Evolutionary conservation across 2,329 filamentous ascomycete species (phyloP), one percentile per base, ranked within the genome.

Genomic region (Pestalotiopsis sp.): DNA sequence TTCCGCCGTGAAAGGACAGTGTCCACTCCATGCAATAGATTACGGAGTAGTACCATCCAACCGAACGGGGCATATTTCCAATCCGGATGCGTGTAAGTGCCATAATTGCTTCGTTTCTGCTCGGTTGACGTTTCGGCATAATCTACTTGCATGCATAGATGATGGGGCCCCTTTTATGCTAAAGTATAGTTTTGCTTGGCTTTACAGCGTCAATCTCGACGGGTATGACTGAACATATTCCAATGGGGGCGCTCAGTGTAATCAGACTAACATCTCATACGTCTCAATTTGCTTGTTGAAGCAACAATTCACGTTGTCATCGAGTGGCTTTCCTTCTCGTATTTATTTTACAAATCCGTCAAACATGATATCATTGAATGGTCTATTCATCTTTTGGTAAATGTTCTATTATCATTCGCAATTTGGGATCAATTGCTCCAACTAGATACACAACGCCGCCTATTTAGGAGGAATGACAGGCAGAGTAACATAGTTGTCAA

Each of bases 401-500:
- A 11, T 23, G 6, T 61, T 31, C 12, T 31, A 59, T 31, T 20
- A 52, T 52, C 20, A n/a, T 20, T 59, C 20, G 25, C 6, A 27
- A 14, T 36, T 27, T 1, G 5, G 11, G 12, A 13, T 12, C 14
- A 59, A 14, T 36, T 59, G 27, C 12, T 27, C 57, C 14, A 61
- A 36, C 20, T 4, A 25, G 3, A 41, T 39, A 7, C 12, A 2
- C 9, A 17, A 13, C 1, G n/a, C 1, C 27, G n/a, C 23, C 38
- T 71, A 71, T 68, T 81, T 81, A 1, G 77, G 74, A 6, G 84
- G 83, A 66, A 86, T 82, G 64, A 86, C 74, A 4, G 84, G 85
- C 67, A 86, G 70, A 4, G 77, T 80, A 12, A 87, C 79, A 73
- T 82, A 86, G 71, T 86, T 86, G 62, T 80, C 72, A 70, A 78